Percentiles rank a stretch among this genome's conserved stretches.
Evolutionary conservation across 2,329 filamentous ascomycete genomes (phyloP).

Genomic region (Tolypocladium inflatum): DNA sequence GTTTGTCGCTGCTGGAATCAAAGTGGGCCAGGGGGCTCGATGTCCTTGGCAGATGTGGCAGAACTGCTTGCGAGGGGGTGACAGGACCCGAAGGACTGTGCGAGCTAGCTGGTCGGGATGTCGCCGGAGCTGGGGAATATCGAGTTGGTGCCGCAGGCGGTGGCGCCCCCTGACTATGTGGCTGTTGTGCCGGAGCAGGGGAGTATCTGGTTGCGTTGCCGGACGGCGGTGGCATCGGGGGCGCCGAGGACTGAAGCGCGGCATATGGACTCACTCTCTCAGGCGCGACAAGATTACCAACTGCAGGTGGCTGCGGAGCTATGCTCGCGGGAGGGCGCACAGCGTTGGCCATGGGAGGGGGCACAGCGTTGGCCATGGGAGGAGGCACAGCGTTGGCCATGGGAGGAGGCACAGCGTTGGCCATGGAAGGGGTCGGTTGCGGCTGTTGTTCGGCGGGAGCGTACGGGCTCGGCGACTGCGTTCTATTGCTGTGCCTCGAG

Average conservation of each 20-base stretch:
- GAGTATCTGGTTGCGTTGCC: slow-evolving; percentile 47
- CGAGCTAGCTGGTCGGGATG: slow-evolving; percentile 32
- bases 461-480: slow-evolving; percentile 28
- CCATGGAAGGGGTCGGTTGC: slow-evolving; percentile 14
- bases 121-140: slow-evolving; percentile 42
- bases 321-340: slow-evolving; percentile 15
- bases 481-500: slow-evolving; percentile 40
- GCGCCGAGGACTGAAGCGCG: slow-evolving; percentile 27
- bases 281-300: slow-evolving; percentile 41
- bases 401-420: slow-evolving; percentile 17
- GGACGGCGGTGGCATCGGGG: slow-evolving; percentile 21
- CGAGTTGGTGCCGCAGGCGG: slow-evolving; percentile 32
- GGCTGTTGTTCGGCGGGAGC: slow-evolving; percentile 1
- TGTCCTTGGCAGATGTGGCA: slow-evolving; percentile 53
- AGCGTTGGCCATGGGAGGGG: slow-evolving; percentile 19
- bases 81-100: slow-evolving; percentile 24
- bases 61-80: slow-evolving; percentile 31
- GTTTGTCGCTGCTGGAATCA: slow-evolving; percentile 38
- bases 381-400: slow-evolving; percentile 14
- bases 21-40: slow-evolving; percentile 59
- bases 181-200: slow-evolving; percentile 38
- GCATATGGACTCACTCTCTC: slow-evolving; percentile 45
- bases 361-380: slow-evolving; percentile 12
- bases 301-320: slow-evolving; percentile 13
- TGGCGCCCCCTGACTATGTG: slow-evolving; percentile 28